Base-by-base conservation (phyloP, 2,329 filamentous ascomycete genomes). In the Nemania serpens region DNA sequence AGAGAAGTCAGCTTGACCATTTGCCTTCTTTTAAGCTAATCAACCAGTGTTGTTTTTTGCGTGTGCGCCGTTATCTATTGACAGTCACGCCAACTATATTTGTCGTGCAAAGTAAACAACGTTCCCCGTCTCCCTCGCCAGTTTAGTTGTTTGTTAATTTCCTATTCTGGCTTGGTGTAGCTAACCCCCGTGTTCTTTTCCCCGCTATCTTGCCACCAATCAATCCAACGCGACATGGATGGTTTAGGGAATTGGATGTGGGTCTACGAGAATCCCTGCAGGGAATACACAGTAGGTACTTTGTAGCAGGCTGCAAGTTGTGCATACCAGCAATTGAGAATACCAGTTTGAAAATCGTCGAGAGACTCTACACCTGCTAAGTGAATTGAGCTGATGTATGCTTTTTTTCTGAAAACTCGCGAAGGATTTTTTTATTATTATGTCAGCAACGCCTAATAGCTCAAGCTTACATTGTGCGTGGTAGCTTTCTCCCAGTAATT, bases 71-170 rank as follows among this genome's bases (percentile, higher is more conserved):
- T 63, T 10, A 47, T n/a, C 54, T 46, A 34, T 60, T 50, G 55
- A 58, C 36, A 63, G 36, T 49, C 61, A 61, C 61, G 61, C 60
- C 46, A 1, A 50, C 43, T 12, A 18, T 55, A 3, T n/a, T 45
- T 55, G 58, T 43, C 34, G 25, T 39, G 36, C 56, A 55, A 58
- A 64, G 62, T 66, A 64, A 64, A 62, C 62, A 66, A 29, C 25
- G 25, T 29, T 29, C 25, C n/a, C 25, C 25, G 25, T 29, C 3
- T 29, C 25, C 25, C 25, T 29, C 25, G 56, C 43, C 51, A 33
- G 25, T 15, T 13, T 56, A 47, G 41, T 75, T 81, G 78, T 82
- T 82, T 82, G 81, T 77, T 73, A 73, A 72, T 75, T 79, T 68
- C 80, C 77, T 68, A 67, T 75, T 65, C 5, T 5, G 73, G 75